Evolutionary conservation across 1,284 basidiomycete genomes (phyloP).

Genomic region (Wolfiporia cocos): DNA sequence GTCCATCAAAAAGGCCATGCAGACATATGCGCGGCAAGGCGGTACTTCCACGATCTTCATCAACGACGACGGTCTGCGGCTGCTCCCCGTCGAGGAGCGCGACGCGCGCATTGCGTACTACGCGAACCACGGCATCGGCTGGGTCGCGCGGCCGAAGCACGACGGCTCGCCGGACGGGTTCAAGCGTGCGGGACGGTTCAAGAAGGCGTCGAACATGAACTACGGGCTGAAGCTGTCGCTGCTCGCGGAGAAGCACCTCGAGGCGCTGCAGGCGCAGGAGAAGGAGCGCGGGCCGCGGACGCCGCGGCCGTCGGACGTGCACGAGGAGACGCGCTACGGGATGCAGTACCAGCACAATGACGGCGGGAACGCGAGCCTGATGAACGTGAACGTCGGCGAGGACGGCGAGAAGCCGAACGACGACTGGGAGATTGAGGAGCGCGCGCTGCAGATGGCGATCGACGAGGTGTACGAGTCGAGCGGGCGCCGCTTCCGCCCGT

Average conservation of each 20-base stretch:
- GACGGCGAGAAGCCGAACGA: conserved; percentile 9
- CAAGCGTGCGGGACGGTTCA: conserved; percentile 83
- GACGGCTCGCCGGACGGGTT: conserved; percentile 56
- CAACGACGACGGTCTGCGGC: conserved; percentile 46
- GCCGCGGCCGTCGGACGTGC: conserved; percentile 7
- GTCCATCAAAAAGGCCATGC: conserved; percentile 41
- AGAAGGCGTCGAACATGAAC: conserved; percentile 90
- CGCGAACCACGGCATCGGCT: conserved; percentile 76
- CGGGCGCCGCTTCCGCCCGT: conserved; percentile 30
- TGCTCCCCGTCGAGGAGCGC: conserved; percentile 55
- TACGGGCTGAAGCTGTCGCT: conserved; percentile 72
- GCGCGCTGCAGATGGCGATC: conserved; percentile 33
- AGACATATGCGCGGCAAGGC: conserved; percentile 45
- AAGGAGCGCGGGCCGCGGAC: conserved; percentile 16
- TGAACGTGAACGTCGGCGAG: conserved; percentile 11
- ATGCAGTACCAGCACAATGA: conserved; percentile 30
- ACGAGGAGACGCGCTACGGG: conserved; percentile 24
- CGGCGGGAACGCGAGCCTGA: conserved; percentile 24
- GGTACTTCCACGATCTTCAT: conserved; percentile 46
- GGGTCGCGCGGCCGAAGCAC: conserved; percentile 76
- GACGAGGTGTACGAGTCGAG: conserved; percentile 36
- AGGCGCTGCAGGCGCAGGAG: conserved; percentile 30
- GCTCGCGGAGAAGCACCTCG: conserved; percentile 69
- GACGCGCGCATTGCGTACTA: conserved; percentile 69
- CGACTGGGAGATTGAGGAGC: conserved; percentile 31